These are phyloP conservation scores for Pythium brassicae DNA, from an alignment of 352 stramenopile genomes.

Conservation along the genomic window DNA sequence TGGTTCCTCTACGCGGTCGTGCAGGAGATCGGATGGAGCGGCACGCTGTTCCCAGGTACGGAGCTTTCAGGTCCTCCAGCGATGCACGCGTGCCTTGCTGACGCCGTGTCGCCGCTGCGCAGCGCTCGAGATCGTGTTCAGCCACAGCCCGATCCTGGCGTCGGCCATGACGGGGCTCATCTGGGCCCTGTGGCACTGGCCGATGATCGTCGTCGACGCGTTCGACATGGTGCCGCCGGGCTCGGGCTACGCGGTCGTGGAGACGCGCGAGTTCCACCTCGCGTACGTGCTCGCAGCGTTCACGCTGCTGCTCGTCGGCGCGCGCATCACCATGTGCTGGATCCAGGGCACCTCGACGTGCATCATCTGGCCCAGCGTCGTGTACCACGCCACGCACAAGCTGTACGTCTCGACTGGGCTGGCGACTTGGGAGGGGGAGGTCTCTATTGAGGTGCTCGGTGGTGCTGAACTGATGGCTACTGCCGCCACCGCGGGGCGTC, in stretches of 20 bases:
- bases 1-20: conserved; percentile 81
- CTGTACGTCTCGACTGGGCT: conserved; percentile 40
- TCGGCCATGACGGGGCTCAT: conserved; percentile 79
- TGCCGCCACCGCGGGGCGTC: too few relatives aligned
- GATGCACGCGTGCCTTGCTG: conserved; percentile 3
- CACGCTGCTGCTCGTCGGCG: conserved; percentile 74
- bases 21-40: conserved; percentile 85
- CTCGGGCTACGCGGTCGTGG: conserved; percentile 74
- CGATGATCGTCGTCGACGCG: conserved; percentile 87
- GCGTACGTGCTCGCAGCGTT: conserved; percentile 78
- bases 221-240: conserved; percentile 63
- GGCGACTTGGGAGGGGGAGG: too few relatives aligned
- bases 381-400: conserved; percentile 85
- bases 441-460: too few relatives aligned
- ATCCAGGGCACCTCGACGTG: conserved; percentile 87
- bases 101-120: neutral
- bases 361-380: conserved; percentile 84
- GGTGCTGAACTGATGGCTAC: too few relatives aligned
- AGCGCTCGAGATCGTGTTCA: conserved; percentile 86
- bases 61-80: neutral
- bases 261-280: conserved; percentile 74
- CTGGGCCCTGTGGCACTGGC: conserved; percentile 85
- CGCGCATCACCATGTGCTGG: conserved; percentile 89
- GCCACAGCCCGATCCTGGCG: conserved; percentile 84
- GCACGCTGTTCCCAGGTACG: conserved; percentile 81